phyloP scores from a whole-genome alignment of 805 yeast genomes.

The Myxozyma lipomycoides region DNA sequence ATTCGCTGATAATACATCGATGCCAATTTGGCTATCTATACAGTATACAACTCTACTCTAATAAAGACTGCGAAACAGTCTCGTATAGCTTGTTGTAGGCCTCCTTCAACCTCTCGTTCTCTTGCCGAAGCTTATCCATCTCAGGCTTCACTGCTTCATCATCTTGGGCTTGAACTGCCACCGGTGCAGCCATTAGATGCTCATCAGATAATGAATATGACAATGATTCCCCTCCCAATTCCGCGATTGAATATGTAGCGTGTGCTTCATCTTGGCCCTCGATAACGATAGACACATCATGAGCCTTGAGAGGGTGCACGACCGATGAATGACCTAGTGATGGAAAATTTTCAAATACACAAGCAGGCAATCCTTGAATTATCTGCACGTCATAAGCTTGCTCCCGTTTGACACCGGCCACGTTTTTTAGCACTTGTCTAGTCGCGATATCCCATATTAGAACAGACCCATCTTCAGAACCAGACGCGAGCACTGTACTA shows the following conservation, averaged over 20 bases:
- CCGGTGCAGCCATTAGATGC: neutral
- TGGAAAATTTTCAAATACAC: slow-evolving; percentile 29
- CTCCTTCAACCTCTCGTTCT: neutral
- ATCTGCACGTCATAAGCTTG: slow-evolving; percentile 3
- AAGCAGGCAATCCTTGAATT: neutral
- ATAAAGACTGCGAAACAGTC: neutral
- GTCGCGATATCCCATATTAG: slow-evolving; percentile 57
- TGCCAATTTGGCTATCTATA: no score
- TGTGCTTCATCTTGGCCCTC: slow-evolving; percentile 3
- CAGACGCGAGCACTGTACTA: slow-evolving; percentile 67
- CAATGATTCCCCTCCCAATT: no score
- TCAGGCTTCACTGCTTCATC: neutral
- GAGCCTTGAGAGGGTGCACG: slow-evolving; percentile 11
- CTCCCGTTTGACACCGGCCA: slow-evolving; percentile 30
- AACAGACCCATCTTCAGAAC: slow-evolving; percentile 68
- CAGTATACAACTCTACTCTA: no score
- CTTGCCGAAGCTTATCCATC: neutral
- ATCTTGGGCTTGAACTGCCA: neutral
- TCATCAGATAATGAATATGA: neutral
- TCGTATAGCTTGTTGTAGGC: slow-evolving; percentile 11
- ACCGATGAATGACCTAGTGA: slow-evolving; percentile 32
- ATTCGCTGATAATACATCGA: no score
- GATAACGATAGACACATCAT: slow-evolving; percentile 28
- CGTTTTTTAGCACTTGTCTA: slow-evolving; percentile 35
- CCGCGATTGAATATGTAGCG: slow-evolving; percentile 1